These are phyloP conservation scores for Lichtheimia corymbifera DNA, from an alignment of 371 early-diverging fungal species.

Conservation along the genomic window DNA sequence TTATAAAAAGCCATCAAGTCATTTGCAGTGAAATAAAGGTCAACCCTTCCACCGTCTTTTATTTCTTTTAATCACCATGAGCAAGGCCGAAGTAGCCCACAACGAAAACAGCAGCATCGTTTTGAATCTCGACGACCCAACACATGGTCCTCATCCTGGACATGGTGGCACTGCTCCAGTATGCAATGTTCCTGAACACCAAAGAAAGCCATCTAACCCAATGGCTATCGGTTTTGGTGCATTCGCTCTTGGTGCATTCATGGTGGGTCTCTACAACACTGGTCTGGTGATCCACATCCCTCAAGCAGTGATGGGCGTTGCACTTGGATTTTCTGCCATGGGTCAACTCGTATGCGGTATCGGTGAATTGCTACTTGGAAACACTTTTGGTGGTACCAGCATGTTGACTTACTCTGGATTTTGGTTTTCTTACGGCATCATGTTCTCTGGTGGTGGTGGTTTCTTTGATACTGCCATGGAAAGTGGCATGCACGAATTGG, in stretches of 20 bases:
- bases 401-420: slow-evolving; percentile 35
- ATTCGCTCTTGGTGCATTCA: slow-evolving; percentile 31
- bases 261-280: slow-evolving; percentile 30
- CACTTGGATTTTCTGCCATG: slow-evolving; percentile 26
- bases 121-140: no score
- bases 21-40: no score
- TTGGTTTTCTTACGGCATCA: slow-evolving; percentile 35
- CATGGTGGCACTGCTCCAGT: background rate
- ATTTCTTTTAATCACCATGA: no score
- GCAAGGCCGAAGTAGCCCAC: no score
- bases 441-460: slow-evolving; percentile 26
- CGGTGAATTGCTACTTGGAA: slow-evolving; percentile 24
- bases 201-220: slow-evolving; percentile 4
- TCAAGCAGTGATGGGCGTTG: slow-evolving; percentile 27
- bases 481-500: slow-evolving; percentile 13
- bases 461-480: slow-evolving; percentile 18
- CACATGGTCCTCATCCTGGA: no score
- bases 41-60: no score
- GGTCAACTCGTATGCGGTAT: slow-evolving; percentile 30
- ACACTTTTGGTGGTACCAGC: slow-evolving; percentile 26
- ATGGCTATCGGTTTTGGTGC: slow-evolving; percentile 31
- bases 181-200: slow-evolving; percentile 9
- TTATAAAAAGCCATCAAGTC: background rate
- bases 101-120: no score
- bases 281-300: slow-evolving; percentile 27